Evolutionary conservation across 1,139 yeast species (phyloP), one percentile per base, ranked within the genome.

Genomic region (Yamadazyma taylorii): DNA sequence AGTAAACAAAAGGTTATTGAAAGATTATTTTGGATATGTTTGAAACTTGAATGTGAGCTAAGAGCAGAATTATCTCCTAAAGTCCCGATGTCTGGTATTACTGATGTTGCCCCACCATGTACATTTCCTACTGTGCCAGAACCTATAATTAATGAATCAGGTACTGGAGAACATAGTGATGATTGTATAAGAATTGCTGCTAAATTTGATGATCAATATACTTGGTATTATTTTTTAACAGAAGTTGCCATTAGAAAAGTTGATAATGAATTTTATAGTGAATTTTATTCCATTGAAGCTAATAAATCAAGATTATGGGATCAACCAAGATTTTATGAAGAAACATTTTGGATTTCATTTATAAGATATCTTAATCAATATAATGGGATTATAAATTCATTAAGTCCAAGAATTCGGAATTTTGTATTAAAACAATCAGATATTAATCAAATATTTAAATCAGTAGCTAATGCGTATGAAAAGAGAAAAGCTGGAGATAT

Each of bases 231-330:
- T 43, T 73, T 64, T 43, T 52, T 73, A 31, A 73, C 78, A 0
- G 79, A 73, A 46, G 60, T 73, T n/a, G 75, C 75, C 0, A 63
- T 71, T 7, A 51, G 79, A 24, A 73, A 70, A 46, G 60, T 73
- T 6, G 77, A 73, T 43, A 73, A 73, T 50, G 59, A 58, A 28
- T 55, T 73, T 53, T 60, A 58, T 40, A 70, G 71, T 47, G 75
- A 72, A 22, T 49, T 68, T 13, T 69, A 52, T 42, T 47, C 61
- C 2, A 45, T 45, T 19, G 57, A 54, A 10, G 40, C 47, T 10
- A 38, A 28, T 4, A 24, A 41, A 3, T 38, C 44, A 9, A 37
- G 40, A 11, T 25, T 40, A 6, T 66, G 72, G 72, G 69, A 65
- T 37, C 51, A 49, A 27, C 53, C 51, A 1, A 38, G 41, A 12